Conservation (phyloP, 2,329 filamentous ascomycete genomes). For the Colletotrichum cordylinicola region DNA sequence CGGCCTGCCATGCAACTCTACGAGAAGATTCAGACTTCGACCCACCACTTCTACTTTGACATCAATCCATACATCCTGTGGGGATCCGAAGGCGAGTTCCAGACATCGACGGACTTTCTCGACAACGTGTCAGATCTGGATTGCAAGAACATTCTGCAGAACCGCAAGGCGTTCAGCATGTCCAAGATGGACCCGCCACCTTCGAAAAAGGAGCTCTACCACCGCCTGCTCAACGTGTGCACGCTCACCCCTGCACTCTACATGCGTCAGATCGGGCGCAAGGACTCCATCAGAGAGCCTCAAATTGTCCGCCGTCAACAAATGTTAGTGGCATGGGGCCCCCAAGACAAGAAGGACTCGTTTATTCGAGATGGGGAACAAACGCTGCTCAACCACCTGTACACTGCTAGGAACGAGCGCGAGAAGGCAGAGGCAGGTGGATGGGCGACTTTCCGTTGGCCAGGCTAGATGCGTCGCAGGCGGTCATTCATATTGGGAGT, state of each 20-base stretch:
- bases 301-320: constrained; percentile 41
- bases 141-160: constrained; percentile 41
- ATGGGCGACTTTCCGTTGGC: constrained; percentile 17
- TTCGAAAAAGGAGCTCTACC: constrained; percentile 34
- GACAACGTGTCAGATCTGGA: constrained; percentile 35
- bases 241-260: constrained; percentile 40
- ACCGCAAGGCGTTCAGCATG: constrained; percentile 39
- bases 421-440: constrained; percentile 15
- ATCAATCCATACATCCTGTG: constrained; percentile 35
- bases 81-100: constrained; percentile 26
- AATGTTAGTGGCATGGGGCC: constrained; percentile 44
- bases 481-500: too few species aligned
- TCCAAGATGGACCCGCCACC: constrained; percentile 36
- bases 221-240: constrained; percentile 37
- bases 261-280: constrained; percentile 40
- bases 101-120: constrained; percentile 34
- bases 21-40: constrained; percentile 43
- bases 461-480: background rate
- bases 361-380: constrained; percentile 32
- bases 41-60: constrained; percentile 42
- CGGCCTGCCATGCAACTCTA: constrained; percentile 40
- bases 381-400: constrained; percentile 35
- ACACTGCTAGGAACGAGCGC: constrained; percentile 25
- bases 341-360: constrained; percentile 32
- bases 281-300: constrained; percentile 37